These are phyloP conservation scores for Citrus unshiu DNA, from an alignment of 345 rosid genomes.

Conservation along the genomic window DNA sequence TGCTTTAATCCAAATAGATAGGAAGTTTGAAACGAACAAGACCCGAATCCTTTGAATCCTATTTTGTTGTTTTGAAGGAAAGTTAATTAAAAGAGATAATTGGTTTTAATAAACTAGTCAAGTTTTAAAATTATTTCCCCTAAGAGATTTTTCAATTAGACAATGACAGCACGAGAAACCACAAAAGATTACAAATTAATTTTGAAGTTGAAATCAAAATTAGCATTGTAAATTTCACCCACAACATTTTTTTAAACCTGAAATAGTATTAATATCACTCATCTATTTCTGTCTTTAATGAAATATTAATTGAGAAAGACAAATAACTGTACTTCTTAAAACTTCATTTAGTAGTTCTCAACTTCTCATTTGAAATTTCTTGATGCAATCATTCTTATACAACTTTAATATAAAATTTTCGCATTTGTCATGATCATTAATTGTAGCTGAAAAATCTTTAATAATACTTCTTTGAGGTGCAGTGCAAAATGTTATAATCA, in stretches of 20 bases:
- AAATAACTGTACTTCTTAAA: background rate
- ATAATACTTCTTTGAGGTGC: background rate
- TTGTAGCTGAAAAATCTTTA: background rate
- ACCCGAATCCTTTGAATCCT: constrained; percentile 12
- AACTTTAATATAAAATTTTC: background rate
- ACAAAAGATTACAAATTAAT: background rate
- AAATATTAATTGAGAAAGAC: background rate
- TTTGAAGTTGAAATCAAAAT: background rate
- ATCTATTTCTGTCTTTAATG: constrained; percentile 3
- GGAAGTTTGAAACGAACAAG: constrained; percentile 16
- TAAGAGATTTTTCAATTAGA: background rate
- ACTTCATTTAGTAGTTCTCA: background rate
- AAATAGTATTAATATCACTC: background rate
- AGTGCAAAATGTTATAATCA: background rate
- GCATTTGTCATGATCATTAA: background rate
- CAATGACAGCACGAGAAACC: constrained; percentile 14
- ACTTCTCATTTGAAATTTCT: background rate
- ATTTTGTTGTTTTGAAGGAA: constrained; percentile 5
- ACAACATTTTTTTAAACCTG: background rate
- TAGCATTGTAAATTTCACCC: constrained; percentile 21
- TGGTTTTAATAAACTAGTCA: background rate
- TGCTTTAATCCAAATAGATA: constrained; percentile 17
- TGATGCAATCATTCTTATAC: too few species aligned
- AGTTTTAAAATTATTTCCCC: background rate
- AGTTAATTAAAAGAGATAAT: background rate